Evolutionary conservation across 345 rosid genomes (phyloP), one percentile per base, ranked within the genome.

Genomic region (Anastatica hierochuntica): DNA sequence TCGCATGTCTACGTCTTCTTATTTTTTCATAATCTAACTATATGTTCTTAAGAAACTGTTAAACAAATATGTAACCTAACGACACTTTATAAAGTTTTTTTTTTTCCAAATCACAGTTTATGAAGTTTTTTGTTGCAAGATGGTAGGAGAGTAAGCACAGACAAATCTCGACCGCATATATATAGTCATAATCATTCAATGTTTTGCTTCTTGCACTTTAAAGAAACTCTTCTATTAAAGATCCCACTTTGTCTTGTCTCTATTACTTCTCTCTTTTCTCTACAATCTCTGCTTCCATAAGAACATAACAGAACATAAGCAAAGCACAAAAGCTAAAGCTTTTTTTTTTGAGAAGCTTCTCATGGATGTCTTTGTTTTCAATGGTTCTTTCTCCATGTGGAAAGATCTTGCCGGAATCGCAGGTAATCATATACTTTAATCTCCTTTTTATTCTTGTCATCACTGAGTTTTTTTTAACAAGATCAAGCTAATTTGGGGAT

Each of bases 381-480:
- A 17, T 53, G 43, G 54, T 48, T 35, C 64, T 67, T 33, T 52
- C 35, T 38, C 66, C 21, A 26, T 62, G 61, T 73, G 67, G 50
- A 74, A 65, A 48, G 82, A 77, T 80, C 79, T 77, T 43, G 94
- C 90, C 45, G 96, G 96, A 72, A 62, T 82, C 48, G 88, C 78
- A 30, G 78, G 78, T 74, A 62, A 14, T 2, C 3, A 24, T 7
- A 3, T 24, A 6, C 8, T 41, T 58, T 2, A 38, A n/a, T 13
- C 56, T 56, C 18, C 10, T 29, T 46, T 14, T 26, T 6, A 1
- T 36, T 36, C 15, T 58, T 14, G 31, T 41, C 23, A 15, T 21
- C 20, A 10, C 4, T 24, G 3, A n/a, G n/a, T n/a, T n/a, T n/a
- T 62, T 39, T 43, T 36, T 10, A 21, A 43, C 13, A 8, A 47